Conservation (phyloP, 345 rosid species). For the Linum usitatissimum region DNA sequence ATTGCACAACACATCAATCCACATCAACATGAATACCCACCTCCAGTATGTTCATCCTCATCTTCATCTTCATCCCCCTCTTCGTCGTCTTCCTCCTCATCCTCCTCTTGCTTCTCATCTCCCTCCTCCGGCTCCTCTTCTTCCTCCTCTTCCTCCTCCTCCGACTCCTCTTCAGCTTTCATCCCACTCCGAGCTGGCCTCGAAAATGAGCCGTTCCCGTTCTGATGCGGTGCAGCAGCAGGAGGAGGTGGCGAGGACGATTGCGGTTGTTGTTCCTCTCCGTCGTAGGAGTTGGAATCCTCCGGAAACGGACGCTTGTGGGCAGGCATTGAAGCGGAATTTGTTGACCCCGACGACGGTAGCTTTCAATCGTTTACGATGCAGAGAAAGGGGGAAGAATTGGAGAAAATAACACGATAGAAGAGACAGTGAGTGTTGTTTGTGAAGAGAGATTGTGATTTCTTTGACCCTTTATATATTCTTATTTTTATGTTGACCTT, state of each 20-base stretch:
- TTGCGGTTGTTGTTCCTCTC: constrained; percentile 17
- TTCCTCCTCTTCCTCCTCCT: constrained; percentile 20
- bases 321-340: constrained; percentile 55
- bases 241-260: constrained; percentile 9
- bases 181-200: constrained; percentile 1
- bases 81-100: constrained; percentile 10
- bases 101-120: constrained; percentile 19
- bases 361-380: too few relatives aligned
- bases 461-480: too few relatives aligned
- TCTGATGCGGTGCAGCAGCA: background rate
- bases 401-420: too few relatives aligned
- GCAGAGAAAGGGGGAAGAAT: too few relatives aligned
- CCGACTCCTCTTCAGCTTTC: constrained; percentile 2
- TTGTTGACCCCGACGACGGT: too few relatives aligned
- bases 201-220: constrained; percentile 8
- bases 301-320: constrained; percentile 53
- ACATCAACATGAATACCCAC: constrained; percentile 4
- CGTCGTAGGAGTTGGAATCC: constrained; percentile 30
- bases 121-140: constrained; percentile 21
- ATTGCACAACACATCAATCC: constrained; percentile 14
- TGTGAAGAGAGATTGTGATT: too few relatives aligned
- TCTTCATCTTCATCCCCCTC: constrained; percentile 17
- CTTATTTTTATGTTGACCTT: too few relatives aligned
- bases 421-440: too few relatives aligned
- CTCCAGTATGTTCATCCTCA: constrained; percentile 14